These are phyloP conservation scores for Fonsecaea multimorphosa DNA, from an alignment of 2,329 filamentous ascomycete genomes.

Conservation along the genomic window DNA sequence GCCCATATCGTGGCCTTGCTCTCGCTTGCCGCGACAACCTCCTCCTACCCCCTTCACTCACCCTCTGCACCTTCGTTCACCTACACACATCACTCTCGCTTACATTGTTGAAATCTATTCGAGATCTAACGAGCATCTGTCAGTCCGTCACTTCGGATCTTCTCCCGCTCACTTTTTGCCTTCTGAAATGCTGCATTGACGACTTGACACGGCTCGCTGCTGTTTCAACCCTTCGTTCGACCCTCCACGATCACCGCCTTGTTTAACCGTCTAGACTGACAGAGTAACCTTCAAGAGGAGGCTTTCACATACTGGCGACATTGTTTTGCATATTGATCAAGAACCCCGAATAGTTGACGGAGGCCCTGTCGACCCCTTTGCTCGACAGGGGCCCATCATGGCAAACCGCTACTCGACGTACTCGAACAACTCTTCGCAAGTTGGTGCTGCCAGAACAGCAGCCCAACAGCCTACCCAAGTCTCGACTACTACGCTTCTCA, in stretches of 20 bases:
- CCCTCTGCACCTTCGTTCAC: constrained; percentile 15
- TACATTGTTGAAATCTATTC: constrained; percentile 6
- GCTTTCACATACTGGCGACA: background rate
- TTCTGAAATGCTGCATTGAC: constrained; percentile 18
- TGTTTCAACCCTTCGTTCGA: constrained; percentile 9
- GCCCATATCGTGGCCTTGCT: background rate
- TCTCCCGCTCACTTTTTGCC: background rate
- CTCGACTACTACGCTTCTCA: constrained; percentile 90
- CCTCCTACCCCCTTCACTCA: background rate
- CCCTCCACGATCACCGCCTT: background rate
- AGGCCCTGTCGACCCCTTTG: constrained; percentile 33
- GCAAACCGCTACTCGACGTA: constrained; percentile 67
- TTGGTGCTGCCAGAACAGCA: constrained; percentile 60
- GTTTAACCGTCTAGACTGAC: background rate
- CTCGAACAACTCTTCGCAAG: constrained; percentile 65
- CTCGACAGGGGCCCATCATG: constrained; percentile 49
- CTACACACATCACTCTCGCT: constrained; percentile 16
- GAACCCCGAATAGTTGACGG: background rate
- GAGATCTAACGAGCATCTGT: background rate
- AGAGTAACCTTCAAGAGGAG: background rate
- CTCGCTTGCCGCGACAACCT: constrained; percentile 5
- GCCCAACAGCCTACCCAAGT: constrained; percentile 77
- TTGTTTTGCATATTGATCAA: background rate
- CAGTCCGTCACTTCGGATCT: constrained; percentile 3
- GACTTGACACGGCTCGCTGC: constrained; percentile 2